These are phyloP conservation scores for Luvunga scandens DNA, from an alignment of 345 rosid genomes.

Conservation along the genomic window DNA sequence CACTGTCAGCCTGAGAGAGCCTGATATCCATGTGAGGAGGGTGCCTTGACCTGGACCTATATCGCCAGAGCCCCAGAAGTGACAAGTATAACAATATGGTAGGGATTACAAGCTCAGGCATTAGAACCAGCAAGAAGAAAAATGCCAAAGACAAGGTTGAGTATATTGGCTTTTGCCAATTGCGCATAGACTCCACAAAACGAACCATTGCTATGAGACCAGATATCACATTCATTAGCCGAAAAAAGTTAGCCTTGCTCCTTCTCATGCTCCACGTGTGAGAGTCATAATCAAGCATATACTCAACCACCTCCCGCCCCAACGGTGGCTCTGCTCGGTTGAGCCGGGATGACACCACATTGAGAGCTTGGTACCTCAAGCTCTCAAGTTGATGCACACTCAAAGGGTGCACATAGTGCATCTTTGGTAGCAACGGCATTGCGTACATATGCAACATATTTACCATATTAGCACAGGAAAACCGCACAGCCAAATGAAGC, in stretches of 20 bases:
- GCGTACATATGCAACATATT: constrained; percentile 64
- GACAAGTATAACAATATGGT: constrained; percentile 42
- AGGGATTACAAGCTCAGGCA: constrained; percentile 58
- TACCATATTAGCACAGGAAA: constrained; percentile 53
- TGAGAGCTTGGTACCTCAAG: constrained; percentile 63
- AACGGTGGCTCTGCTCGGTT: constrained; percentile 68
- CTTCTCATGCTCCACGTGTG: constrained; percentile 87
- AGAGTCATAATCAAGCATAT: constrained; percentile 72
- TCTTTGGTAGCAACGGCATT: constrained; percentile 59
- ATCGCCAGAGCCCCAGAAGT: constrained; percentile 50
- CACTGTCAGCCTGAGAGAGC: constrained; percentile 56
- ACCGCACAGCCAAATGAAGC: constrained; percentile 70
- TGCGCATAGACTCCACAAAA: constrained; percentile 39
- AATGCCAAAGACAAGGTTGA: constrained; percentile 41
- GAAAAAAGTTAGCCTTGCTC: constrained; percentile 70
- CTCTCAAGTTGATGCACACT: constrained; percentile 52
- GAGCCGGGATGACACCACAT: constrained; percentile 50
- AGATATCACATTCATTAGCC: constrained; percentile 55
- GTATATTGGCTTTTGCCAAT: constrained; percentile 55
- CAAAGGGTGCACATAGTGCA: constrained; percentile 65
- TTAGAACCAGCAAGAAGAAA: constrained; percentile 43
- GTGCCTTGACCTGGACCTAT: constrained; percentile 48
- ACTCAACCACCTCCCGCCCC: constrained; percentile 72
- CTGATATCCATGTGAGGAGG: constrained; percentile 72
- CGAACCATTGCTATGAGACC: constrained; percentile 34